Evolutionary conservation across 2,329 filamentous ascomycete species (phyloP).

Genomic region (Ceratocystis smalleyi): DNA sequence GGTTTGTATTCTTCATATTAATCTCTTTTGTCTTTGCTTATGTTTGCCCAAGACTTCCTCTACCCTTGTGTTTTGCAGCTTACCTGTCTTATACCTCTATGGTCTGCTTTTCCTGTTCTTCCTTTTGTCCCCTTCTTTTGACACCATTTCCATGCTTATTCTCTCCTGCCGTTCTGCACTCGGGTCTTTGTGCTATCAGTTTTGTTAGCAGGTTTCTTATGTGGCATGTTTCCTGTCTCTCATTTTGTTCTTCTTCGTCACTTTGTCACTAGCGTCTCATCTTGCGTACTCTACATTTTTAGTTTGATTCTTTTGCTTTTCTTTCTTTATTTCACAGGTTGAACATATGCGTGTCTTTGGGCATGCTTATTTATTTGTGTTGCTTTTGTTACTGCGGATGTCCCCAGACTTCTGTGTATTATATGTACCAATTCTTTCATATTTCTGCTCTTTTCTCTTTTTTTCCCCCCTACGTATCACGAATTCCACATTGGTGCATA

Average conservation of each 20-base stretch:
- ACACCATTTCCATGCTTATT: background rate
- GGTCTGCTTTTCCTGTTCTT: background rate
- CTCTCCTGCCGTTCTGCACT: background rate
- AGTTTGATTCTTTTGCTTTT: background rate
- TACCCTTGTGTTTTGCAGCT: background rate
- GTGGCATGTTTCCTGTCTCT: constrained; percentile 3
- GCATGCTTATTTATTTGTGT: background rate
- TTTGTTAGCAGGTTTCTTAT: background rate
- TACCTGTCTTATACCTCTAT: background rate
- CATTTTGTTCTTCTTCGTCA: constrained; percentile 5
- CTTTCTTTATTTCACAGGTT: background rate
- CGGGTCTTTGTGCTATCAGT: background rate
- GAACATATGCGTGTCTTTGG: no score
- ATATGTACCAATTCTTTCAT: background rate
- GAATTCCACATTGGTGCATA: no score
- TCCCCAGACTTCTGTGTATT: background rate
- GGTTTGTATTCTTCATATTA: background rate
- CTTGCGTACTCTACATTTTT: background rate
- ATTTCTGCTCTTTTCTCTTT: background rate
- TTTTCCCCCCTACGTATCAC: no score
- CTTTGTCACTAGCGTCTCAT: background rate
- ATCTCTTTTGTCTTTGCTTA: background rate
- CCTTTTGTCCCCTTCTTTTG: background rate
- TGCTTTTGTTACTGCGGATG: background rate
- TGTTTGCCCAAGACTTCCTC: background rate